Base-by-base conservation (phyloP, 2,329 filamentous ascomycete genomes). In the Penicillium sp. region DNA sequence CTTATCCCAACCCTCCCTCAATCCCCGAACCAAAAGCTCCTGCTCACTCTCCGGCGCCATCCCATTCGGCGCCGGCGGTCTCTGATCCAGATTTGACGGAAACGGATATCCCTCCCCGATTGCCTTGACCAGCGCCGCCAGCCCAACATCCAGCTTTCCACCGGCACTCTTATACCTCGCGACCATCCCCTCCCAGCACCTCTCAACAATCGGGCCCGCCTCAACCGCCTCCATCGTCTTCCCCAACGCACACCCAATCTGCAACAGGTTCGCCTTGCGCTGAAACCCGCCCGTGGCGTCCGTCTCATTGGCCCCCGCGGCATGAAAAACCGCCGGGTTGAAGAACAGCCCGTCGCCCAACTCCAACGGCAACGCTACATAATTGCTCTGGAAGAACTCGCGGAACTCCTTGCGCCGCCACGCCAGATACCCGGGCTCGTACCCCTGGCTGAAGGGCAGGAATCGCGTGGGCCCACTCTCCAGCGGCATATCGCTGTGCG, bases 161-260 rank as follows among this genome's bases (percentile, higher is more conserved):
- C 63, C 69, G 29, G 64, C 63, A 49, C 45, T 56, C 56, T 60
- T 4, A 65, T 87, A 88, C 60, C 84, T 86, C 1, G 80, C 73
- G 48, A 84, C 78, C 8, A 91, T 78, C 1, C 76, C 73, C 0
- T 86, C 78, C 56, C 86, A 88, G 63, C 85, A 85, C 5, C 75
- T 69, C 38, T 79, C 78, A 2, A 88, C 80, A 7, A 88, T 77
- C 0, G 82, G 80, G 13, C 84, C 56, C 0, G 80, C 77, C 66
- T 89, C 84, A 9, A 89, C 78, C 0, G 70, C 81, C 75, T 90
- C 87, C 86, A 90, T 90, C 0, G 86, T 79, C 69, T 87, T 88
- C 0, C 86, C 87, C 68, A 89, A 86, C 0, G 86, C 85, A 63
- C 82, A 84, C 64, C 84, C 87, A 31, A 89, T 80, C 72, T 90